These are phyloP conservation scores for Kokia cookei DNA, from an alignment of 441 rosid genomes.

Conservation along the genomic window DNA sequence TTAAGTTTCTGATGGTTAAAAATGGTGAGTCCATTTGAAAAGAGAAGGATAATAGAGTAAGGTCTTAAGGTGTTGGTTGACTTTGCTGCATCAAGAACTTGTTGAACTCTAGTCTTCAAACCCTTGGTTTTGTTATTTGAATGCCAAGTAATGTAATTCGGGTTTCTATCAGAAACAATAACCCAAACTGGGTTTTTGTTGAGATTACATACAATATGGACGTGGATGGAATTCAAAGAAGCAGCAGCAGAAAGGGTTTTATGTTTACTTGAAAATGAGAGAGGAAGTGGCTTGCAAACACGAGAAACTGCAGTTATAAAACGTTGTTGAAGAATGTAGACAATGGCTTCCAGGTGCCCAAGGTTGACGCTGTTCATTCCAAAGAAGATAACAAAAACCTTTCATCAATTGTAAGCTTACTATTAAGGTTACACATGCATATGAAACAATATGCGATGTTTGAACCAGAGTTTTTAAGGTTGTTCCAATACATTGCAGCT, in stretches of 20 bases:
- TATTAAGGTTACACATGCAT: background rate
- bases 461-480: background rate
- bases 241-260: slow-evolving; percentile 4
- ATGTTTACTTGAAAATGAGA: slow-evolving; percentile 7
- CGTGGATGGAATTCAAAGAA: slow-evolving; percentile 33
- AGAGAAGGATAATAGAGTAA: slow-evolving; percentile 57
- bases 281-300: slow-evolving; percentile 62
- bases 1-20: slow-evolving; percentile 25
- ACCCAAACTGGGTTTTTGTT: slow-evolving; percentile 58
- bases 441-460: background rate
- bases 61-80: slow-evolving; percentile 42
- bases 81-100: slow-evolving; percentile 46
- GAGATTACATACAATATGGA: slow-evolving; percentile 66
- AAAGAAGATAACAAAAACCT: background rate
- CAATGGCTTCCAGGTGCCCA: slow-evolving; percentile 78
- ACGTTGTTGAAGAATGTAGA: slow-evolving; percentile 51
- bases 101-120: slow-evolving; percentile 42
- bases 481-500: background rate
- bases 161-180: slow-evolving; percentile 66
- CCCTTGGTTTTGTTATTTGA: slow-evolving; percentile 39
- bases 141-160: slow-evolving; percentile 44
- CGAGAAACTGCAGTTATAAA: slow-evolving; percentile 66
- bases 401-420: background rate
- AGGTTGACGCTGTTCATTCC: slow-evolving; percentile 52
- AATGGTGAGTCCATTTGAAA: slow-evolving; percentile 51